phyloP scores from a whole-genome alignment of 352 stramenopile genomes.

The Thraustotheca clavata region DNA sequence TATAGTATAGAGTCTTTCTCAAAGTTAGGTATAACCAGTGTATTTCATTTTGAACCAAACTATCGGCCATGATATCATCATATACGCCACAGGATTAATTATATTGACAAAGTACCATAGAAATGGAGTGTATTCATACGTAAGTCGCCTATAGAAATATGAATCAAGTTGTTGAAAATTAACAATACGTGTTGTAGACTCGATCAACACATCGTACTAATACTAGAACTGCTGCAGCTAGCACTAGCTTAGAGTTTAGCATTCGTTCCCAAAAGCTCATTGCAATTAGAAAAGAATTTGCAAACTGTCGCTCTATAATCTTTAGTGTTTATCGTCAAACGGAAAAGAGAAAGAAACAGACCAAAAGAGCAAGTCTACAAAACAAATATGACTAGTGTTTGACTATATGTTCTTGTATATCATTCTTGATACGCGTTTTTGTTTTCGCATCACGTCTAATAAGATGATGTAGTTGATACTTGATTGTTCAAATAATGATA shows the following conservation, averaged over 20 bases:
- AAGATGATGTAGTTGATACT: too few species aligned
- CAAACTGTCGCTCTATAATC: too few species aligned
- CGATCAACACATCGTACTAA: conserved; percentile 69
- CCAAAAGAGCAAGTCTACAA: too few species aligned
- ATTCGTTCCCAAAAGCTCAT: conserved; percentile 30
- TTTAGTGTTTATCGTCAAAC: too few species aligned
- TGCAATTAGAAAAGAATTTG: too few species aligned
- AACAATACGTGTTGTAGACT: conserved; percentile 65
- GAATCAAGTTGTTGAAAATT: neutral
- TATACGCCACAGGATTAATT: conserved; percentile 66
- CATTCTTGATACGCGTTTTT: too few species aligned
- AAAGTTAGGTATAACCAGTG: conserved; percentile 35
- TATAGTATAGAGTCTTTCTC: too few species aligned
- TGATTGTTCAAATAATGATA: too few species aligned
- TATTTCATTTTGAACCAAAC: conserved; percentile 81
- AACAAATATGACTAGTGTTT: too few species aligned
- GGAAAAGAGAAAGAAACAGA: too few species aligned
- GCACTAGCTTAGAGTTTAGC: conserved; percentile 75
- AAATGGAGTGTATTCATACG: conserved; percentile 81
- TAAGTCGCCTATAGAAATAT: conserved; percentile 39
- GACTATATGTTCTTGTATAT: too few species aligned
- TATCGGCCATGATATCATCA: conserved; percentile 63
- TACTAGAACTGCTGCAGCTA: conserved; percentile 66
- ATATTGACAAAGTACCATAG: conserved; percentile 85
- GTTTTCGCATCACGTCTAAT: too few species aligned